These are phyloP conservation scores for Fraxinus ornus DNA, from an alignment of 305 asterid species.

Conservation along the genomic window DNA sequence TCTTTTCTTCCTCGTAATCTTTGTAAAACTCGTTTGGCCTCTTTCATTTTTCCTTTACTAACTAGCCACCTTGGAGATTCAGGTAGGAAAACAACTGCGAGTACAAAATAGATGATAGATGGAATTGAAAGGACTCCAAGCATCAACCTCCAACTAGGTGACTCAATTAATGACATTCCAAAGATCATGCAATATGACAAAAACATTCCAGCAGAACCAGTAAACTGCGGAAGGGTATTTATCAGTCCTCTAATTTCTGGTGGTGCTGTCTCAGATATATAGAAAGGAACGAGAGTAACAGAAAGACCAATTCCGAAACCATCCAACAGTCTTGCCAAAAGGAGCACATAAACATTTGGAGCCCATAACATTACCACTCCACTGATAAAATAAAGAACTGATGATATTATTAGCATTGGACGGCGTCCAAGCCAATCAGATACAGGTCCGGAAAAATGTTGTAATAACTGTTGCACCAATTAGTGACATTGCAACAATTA, in stretches of 20 bases:
- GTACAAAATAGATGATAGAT: constrained; percentile 57
- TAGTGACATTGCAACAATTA: constrained; percentile 82
- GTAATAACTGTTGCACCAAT: constrained; percentile 90
- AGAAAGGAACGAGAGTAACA: constrained; percentile 84
- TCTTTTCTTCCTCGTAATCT: constrained; percentile 76
- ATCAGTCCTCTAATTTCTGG: constrained; percentile 78
- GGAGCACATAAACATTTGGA: constrained; percentile 74
- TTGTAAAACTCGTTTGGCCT: constrained; percentile 73
- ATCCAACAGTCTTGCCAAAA: constrained; percentile 79
- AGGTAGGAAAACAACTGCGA: constrained; percentile 68
- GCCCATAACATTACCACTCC: constrained; percentile 89
- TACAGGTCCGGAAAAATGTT: constrained; percentile 67
- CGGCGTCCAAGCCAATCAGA: constrained; percentile 86
- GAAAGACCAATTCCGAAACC: constrained; percentile 95
- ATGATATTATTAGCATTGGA: constrained; percentile 80
- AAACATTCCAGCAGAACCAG: constrained; percentile 85
- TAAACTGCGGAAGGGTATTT: constrained; percentile 87
- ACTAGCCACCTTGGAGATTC: constrained; percentile 99
- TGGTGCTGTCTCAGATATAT: constrained; percentile 94
- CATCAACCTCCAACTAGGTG: constrained; percentile 94
- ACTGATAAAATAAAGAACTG: constrained; percentile 64
- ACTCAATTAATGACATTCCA: constrained; percentile 62
- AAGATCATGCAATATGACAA: constrained; percentile 88
- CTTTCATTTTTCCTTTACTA: constrained; percentile 76
- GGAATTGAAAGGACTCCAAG: constrained; percentile 85